phyloP scores from a whole-genome alignment of 257 asterid genomes.

The Rubia yunnanensis region DNA sequence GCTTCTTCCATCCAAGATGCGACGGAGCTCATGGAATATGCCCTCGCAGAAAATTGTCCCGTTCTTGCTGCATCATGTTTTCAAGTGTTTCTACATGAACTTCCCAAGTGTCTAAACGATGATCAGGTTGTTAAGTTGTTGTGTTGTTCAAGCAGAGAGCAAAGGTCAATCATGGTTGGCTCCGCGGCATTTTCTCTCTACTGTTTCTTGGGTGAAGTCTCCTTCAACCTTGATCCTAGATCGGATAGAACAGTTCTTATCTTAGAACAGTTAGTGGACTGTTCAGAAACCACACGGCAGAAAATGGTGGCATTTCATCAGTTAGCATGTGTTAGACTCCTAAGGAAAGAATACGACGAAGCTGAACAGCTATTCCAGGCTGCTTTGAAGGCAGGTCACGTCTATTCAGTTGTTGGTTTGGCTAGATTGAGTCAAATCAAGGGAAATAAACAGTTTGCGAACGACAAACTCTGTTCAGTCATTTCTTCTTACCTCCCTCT shows the following conservation, averaged over 20 bases:
- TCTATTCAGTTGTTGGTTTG: conserved; percentile 70
- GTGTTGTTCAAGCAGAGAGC: conserved; percentile 50
- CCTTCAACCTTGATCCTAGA: conserved; percentile 61
- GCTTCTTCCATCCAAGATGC: conserved; percentile 79
- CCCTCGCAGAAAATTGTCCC: conserved; percentile 76
- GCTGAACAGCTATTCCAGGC: conserved; percentile 65
- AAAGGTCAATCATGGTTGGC: conserved; percentile 66
- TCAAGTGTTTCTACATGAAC: conserved; percentile 73
- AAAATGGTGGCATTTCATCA: conserved; percentile 77
- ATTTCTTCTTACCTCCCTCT: conserved; percentile 57
- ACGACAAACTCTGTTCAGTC: conserved; percentile 55
- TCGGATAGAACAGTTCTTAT: conserved; percentile 54
- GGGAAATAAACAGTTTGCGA: conserved; percentile 41
- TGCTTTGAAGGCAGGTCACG: conserved; percentile 68
- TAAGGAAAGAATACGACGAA: conserved; percentile 64
- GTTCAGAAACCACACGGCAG: conserved; percentile 51
- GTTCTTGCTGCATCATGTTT: conserved; percentile 87
- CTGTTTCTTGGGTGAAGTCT: conserved; percentile 76
- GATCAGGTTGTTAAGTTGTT: conserved; percentile 58
- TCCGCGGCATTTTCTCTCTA: conserved; percentile 72
- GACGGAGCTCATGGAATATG: conserved; percentile 74
- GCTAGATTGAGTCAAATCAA: conserved; percentile 54
- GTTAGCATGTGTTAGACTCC: conserved; percentile 58
- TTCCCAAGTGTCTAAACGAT: conserved; percentile 63
- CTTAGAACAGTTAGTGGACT: conserved; percentile 57